Conservation (phyloP, 768 basidiomycete species). For the button mushroom (Agaricus bisporus) region DNA sequence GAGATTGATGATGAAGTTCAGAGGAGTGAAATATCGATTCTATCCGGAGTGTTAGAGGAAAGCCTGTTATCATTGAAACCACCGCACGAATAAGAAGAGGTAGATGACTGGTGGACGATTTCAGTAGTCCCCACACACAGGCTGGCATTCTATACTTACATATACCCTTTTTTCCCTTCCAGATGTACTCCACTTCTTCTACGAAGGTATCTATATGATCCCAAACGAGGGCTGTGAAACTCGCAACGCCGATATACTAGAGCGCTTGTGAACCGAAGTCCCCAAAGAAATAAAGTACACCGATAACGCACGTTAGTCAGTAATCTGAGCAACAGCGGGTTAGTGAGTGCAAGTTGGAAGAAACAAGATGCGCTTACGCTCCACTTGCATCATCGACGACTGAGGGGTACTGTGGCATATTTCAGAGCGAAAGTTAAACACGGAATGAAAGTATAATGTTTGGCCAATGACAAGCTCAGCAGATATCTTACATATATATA, state of each 20-base stretch:
- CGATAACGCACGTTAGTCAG: slow-evolving; percentile 1
- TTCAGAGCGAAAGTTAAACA: too few species aligned
- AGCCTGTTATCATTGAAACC: too few species aligned
- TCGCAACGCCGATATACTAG: slow-evolving; percentile 47
- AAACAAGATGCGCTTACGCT: not conserved
- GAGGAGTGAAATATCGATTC: slow-evolving; percentile 62
- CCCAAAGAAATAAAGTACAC: not conserved
- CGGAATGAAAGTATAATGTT: too few species aligned
- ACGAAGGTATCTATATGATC: slow-evolving; percentile 49
- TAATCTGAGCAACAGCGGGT: not conserved
- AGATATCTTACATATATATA: too few species aligned
- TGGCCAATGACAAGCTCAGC: too few species aligned
- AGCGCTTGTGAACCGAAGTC: not conserved
- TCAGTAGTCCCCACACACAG: too few species aligned
- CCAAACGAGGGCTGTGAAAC: slow-evolving; percentile 47
- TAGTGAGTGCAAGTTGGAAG: not conserved
- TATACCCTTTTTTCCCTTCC: slow-evolving; percentile 41
- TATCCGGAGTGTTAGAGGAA: slow-evolving; percentile 15
- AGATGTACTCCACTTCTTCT: slow-evolving; percentile 48
- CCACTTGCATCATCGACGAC: not conserved
- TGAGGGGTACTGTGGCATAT: not conserved
- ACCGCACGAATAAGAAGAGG: slow-evolving; percentile 36
- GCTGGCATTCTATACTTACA: slow-evolving; percentile 25
- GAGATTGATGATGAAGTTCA: slow-evolving; percentile 56
- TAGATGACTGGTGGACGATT: slow-evolving; percentile 26